Percentiles rank a stretch among this genome's conserved stretches.
phyloP scores from a whole-genome alignment of 805 yeast species.

The Brettanomyces sp. region DNA sequence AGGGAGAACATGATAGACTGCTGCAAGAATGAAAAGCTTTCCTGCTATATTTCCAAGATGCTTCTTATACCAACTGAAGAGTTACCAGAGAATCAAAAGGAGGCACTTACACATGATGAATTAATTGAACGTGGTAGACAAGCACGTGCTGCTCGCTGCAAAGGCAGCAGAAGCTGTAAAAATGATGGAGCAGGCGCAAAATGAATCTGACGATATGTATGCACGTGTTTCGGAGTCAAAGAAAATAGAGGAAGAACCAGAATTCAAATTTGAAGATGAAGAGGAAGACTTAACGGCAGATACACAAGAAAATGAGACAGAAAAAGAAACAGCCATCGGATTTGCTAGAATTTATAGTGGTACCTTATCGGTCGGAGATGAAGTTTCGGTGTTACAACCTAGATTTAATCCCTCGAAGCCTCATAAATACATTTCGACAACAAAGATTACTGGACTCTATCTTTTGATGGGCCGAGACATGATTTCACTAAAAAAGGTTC shows the following conservation, averaged over 20 bases:
- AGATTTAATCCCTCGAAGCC: constrained; percentile 55
- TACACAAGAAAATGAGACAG: constrained; percentile 24
- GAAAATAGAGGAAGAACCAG: constrained; percentile 8
- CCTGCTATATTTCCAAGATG: constrained; percentile 85
- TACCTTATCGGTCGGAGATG: constrained; percentile 63
- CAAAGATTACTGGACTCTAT: constrained; percentile 60
- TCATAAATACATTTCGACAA: constrained; percentile 25
- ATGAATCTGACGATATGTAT: constrained; percentile 3
- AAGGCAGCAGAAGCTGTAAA: constrained; percentile 47
- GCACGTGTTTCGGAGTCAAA: background rate
- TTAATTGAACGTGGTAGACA: constrained; percentile 50
- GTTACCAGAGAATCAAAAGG: constrained; percentile 48
- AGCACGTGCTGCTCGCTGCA: constrained; percentile 59
- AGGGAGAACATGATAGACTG: constrained; percentile 55
- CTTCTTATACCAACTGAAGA: constrained; percentile 77
- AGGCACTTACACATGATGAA: constrained; percentile 41
- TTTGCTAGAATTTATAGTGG: constrained; percentile 89
- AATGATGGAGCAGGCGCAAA: constrained; percentile 20
- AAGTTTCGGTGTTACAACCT: constrained; percentile 73
- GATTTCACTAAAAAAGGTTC: constrained; percentile 66
- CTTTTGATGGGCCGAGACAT: constrained; percentile 90
- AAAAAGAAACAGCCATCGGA: constrained; percentile 68
- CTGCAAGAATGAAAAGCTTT: constrained; percentile 52
- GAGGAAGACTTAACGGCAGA: constrained; percentile 30
- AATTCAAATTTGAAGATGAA: constrained; percentile 41